phyloP scores from a whole-genome alignment of 805 yeast genomes.

The Saccharomycopsis sp. region DNA sequence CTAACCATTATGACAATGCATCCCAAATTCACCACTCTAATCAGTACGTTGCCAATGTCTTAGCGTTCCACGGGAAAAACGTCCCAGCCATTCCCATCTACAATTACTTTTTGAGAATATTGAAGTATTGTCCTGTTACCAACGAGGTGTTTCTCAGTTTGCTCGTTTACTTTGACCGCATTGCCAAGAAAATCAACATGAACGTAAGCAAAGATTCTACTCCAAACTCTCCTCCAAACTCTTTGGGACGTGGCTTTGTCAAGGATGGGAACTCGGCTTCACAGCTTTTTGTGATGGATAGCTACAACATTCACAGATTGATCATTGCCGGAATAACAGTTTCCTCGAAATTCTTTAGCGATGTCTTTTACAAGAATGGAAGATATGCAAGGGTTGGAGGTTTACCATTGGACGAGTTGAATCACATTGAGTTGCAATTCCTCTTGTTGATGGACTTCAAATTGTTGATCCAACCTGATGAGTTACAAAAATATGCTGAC shows the following conservation, averaged over 20 bases:
- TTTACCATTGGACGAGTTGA: conserved; percentile 83
- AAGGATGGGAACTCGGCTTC: conserved; percentile 9
- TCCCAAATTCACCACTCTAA: conserved; percentile 28
- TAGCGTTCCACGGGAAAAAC: conserved; percentile 93
- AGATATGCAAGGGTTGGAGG: conserved; percentile 96
- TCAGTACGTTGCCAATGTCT: conserved; percentile 54
- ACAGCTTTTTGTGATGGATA: conserved; percentile 88
- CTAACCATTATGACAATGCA: conserved; percentile 45
- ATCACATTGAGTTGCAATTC: conserved; percentile 86
- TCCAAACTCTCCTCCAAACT: conserved; percentile 17
- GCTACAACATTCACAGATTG: conserved; percentile 88
- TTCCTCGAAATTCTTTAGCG: conserved; percentile 88
- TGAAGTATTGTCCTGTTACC: conserved; percentile 97
- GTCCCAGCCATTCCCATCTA: conserved; percentile 91
- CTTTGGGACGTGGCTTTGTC: too few species aligned
- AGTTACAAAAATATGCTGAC: conserved; percentile 84
- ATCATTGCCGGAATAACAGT: conserved; percentile 94
- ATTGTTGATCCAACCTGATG: conserved; percentile 81
- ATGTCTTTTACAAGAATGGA: conserved; percentile 87
- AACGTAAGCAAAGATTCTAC: too few species aligned
- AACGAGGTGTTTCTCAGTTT: conserved; percentile 89
- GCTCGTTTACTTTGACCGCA: conserved; percentile 88
- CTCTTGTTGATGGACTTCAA: conserved; percentile 76
- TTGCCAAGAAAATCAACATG: conserved; percentile 69
- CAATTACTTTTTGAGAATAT: conserved; percentile 80